These are phyloP conservation scores for Coemansia sp. DNA, from an alignment of 192 early-diverging fungal species.

Conservation along the genomic window DNA sequence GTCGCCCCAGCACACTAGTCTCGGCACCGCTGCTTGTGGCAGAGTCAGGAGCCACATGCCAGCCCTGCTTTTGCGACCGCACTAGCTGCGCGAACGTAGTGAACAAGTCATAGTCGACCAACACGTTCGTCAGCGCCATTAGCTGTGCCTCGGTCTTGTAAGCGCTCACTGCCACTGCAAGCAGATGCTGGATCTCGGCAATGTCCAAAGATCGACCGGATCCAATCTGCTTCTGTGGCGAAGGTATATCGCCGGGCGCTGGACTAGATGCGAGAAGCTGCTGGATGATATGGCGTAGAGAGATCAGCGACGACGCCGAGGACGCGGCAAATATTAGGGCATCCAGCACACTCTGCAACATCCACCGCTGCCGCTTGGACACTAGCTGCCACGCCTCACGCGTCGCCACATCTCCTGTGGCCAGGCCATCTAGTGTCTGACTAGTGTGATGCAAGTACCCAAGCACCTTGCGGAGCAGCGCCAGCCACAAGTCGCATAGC, in stretches of 20 bases:
- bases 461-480: conserved; percentile 29
- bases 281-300: conserved; percentile 46
- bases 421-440: conserved; percentile 25
- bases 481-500: conserved; percentile 51
- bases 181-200: conserved; percentile 49
- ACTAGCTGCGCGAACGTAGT: conserved; percentile 48
- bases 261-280: conserved; percentile 34
- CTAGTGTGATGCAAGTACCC: conserved; percentile 43
- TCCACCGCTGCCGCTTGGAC: conserved; percentile 49
- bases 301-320: conserved; percentile 46
- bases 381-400: conserved; percentile 43
- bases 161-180: conserved; percentile 46
- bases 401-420: not conserved
- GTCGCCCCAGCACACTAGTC: not conserved
- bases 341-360: conserved; percentile 49
- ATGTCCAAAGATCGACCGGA: conserved; percentile 38
- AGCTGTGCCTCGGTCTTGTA: conserved; percentile 54
- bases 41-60: conserved; percentile 20
- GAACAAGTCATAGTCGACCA: conserved; percentile 53
- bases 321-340: conserved; percentile 50
- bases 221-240: not conserved
- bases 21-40: not conserved
- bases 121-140: conserved; percentile 45
- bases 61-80: conserved; percentile 52
- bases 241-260: not conserved